Evolutionary conservation across 2,329 filamentous ascomycete genomes (phyloP).

Genomic region (Fusarium piperis): DNA sequence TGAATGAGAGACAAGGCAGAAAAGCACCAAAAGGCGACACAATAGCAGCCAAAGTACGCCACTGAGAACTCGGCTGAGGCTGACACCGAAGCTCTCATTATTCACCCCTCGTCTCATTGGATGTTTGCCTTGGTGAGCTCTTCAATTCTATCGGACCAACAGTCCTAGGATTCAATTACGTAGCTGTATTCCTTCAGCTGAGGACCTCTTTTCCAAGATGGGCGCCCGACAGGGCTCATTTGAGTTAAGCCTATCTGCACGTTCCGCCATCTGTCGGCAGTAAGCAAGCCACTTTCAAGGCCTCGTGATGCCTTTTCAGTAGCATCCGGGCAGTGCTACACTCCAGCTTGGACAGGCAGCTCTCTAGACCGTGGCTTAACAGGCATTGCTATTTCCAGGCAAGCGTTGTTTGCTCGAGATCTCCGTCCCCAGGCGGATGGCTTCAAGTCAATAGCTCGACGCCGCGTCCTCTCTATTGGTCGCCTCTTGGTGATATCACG

Average conservation of each 20-base stretch:
- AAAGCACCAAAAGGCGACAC: background rate
- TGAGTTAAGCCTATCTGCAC: constrained; percentile 3
- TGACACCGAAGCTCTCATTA: background rate
- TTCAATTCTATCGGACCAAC: background rate
- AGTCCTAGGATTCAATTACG: background rate
- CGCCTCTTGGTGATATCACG: background rate
- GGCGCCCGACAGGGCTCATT: background rate
- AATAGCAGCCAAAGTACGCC: background rate
- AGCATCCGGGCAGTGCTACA: background rate
- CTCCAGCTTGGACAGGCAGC: background rate
- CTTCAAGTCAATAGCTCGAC: background rate
- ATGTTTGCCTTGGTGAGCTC: background rate
- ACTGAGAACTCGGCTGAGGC: background rate
- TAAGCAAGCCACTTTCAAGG: constrained; percentile 1
- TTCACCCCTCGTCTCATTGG: background rate
- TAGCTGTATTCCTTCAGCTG: background rate
- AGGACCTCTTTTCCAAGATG: background rate
- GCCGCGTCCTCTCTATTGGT: background rate
- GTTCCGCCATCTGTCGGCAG: background rate
- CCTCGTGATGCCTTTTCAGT: background rate
- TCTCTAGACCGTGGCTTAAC: background rate
- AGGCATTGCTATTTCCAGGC: background rate
- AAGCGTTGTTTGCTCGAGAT: background rate
- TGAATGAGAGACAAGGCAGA: background rate
- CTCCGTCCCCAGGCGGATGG: background rate